Base-by-base conservation (phyloP, 352 stramenopile genomes). In the Aphanomyces astaci region DNA sequence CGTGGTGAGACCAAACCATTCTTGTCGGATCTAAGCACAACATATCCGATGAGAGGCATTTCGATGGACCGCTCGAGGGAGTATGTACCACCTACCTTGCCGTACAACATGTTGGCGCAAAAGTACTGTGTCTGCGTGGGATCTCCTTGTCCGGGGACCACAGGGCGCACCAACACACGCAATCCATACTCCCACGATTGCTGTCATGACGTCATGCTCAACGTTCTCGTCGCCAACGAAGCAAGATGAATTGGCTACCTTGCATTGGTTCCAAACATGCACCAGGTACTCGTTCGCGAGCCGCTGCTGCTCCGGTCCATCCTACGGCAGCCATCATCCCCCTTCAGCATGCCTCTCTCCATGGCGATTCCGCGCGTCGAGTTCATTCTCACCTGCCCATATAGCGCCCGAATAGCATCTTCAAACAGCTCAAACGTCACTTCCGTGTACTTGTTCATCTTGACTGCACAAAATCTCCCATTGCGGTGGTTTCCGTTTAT, bases 21-120 rank as follows among this genome's bases (percentile, higher is more conserved):
- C 62, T 59, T 68, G 49, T 24, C 62, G 62, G 10, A 68, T 32
- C 62, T 68, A 59, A 25, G 9, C 2, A 39, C 27, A 48, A n/a
- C n/a, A 33, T 11, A 32, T 15, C 11, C 15, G 39, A 32, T 30
- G 24, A 9, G 57, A 39, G 3, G 7, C 17, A 11, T 7, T 25
- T 27, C 4, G n/a, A n/a, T n/a, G n/a, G n/a, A n/a, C n/a, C n/a
- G n/a, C n/a, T n/a, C n/a, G n/a, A n/a, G n/a, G n/a, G n/a, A n/a
- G n/a, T n/a, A n/a, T n/a, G n/a, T n/a, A 27, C 15, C 9, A 32
- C 11, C 11, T 46, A 68, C 62, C 51, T 68, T 68, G 25, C n/a
- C 49, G 33, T 68, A 68, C n/a, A 68, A 36, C 62, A 68, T 68
- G 28, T 68, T 68, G 17, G 62, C 62, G 15, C 39, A 51, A 59